Base-by-base conservation (phyloP, 345 rosid species). In the Tarenaya hassleriana region DNA sequence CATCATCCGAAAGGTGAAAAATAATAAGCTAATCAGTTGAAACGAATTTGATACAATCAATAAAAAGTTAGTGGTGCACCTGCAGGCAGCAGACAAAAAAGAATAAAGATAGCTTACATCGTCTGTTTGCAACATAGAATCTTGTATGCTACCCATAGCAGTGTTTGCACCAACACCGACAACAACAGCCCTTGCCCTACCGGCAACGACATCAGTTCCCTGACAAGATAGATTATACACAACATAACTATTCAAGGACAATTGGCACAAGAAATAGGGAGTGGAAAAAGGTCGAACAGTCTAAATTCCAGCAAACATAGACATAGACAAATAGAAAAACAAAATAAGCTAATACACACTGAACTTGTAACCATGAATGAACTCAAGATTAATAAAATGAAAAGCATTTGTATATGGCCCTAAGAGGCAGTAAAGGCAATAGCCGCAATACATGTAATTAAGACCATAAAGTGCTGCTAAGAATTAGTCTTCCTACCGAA, bases 81-180 rank as follows among this genome's bases (percentile, higher is more conserved):
- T 52, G 44, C 39, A 48, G 24, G 59, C n/a, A 52, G n/a, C 45
- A 34, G 27, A 8, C 32, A 21, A 3, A 10, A 50, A 55, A 52
- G 52, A 17, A 47, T 47, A 15, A 21, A 52, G 46, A 34, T 48
- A 41, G 50, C 88, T 75, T 77, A 88, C 98, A 70, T 92, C 94
- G 61, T 78, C 97, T 42, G 95, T 83, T 38, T 58, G 94, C 82
- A 88, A 66, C 97, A 92, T 88, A 34, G 97, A 88, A 72, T 88
- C 97, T 8, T 84, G 94, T 71, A 92, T 92, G 82, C 79, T 88
- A 44, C 98, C 98, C 98, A 92, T 92, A 19, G 98, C 97, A 47
- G 97, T 88, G 73, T 85, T 88, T 34, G 97, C 67, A 66, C 98
- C 98, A 71, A 92, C 86, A 68, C 95, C 95, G 54, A 67, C 73